Evolutionary conservation across 2,329 filamentous ascomycete species (phyloP), one percentile per base, ranked within the genome.

Genomic region (Claviceps lovelessii): DNA sequence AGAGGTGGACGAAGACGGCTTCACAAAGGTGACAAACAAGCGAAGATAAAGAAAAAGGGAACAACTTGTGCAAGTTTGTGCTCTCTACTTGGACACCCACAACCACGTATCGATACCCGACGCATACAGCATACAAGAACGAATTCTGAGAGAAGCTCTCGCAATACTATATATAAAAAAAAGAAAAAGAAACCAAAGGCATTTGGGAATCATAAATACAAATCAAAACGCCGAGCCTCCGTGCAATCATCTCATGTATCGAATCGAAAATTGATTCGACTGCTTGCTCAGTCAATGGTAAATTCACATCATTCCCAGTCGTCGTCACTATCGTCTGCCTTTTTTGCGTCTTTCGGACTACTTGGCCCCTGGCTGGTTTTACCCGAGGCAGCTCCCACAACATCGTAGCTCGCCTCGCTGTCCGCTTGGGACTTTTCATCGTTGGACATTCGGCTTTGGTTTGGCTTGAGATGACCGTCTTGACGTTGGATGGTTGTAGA

Each of bases 371-470:
- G 86, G 67, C 88, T 95, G 42, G 84, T 82, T 48, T 81, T 80
- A 51, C 86, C 87, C 52, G 86, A 90, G 49, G 82, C 76, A 6
- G 85, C 84, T 8, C 86, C 86, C 49, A 98, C 89, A 39, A 98
- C 78, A 67, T 98, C 93, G 68, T 98, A 98, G 72, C 90, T 95
- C 19, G 88, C 88, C 63, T 98, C 93, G 67, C 91, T 96, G 63
- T 93, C 93, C 8, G 90, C 83, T 61, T 93, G 87, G 31, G 88
- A 94, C 67, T 91, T 90, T 67, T 90, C 86, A 64, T 95, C 90
- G 63, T 94, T 86, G 31, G 90, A 94, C 63, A 78, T 81, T 50
- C 88, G 84, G 19, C 83, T 73, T 61, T 86, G 81, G 35, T 72
- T 54, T 29, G 83, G 77, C 68, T 88, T 88, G 50, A 81, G 72